Evolutionary conservation across 805 yeast genomes (phyloP), one percentile per base, ranked within the genome.

Genomic region (Saccharomyces jurei): DNA sequence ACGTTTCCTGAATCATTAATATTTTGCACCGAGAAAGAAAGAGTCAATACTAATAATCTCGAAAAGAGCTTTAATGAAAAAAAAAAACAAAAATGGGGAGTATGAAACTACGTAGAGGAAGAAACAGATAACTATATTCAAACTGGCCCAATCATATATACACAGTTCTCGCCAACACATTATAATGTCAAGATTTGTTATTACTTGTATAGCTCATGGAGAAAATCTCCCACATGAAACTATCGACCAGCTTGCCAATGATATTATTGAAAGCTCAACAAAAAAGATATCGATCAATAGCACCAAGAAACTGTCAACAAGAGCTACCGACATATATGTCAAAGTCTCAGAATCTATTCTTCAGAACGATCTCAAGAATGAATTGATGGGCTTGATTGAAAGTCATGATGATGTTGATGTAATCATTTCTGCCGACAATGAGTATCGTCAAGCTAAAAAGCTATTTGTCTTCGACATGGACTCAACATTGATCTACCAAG

Each of bases 381-480:
- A 52, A 30, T 22, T 50, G 49, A 28, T 32, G 2, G 32, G 26
- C 21, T 26, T 54, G 9, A 54, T 56, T 32, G 51, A 44, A 27
- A 41, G 54, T 10, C 52, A 48, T 27, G 56, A 52, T 6, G 63
- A 56, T 29, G 52, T 64, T 14, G 68, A 66, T 50, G 53, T 67
- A 9, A 57, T 66, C 21, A 57, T 63, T 2, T 68, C 67, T 50
- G 32, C 27, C 14, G 56, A 57, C 30, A 48, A 57, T 53, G 60
- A 60, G 29, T 62, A 51, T 48, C 58, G 69, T 41, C 60, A 60
- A 30, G 56, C 57, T 27, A 67, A 66, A 65, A 79, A 81, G 63
- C 74, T 94, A 50, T 84, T 88, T 57, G 88, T 95, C 10, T 94
- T 94, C 67, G 99, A 94, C 65, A 94, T 94, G 99, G 99, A 94